Evolutionary conservation across 2,329 filamentous ascomycete species (phyloP).

Genomic region (Colletotrichum sp.): DNA sequence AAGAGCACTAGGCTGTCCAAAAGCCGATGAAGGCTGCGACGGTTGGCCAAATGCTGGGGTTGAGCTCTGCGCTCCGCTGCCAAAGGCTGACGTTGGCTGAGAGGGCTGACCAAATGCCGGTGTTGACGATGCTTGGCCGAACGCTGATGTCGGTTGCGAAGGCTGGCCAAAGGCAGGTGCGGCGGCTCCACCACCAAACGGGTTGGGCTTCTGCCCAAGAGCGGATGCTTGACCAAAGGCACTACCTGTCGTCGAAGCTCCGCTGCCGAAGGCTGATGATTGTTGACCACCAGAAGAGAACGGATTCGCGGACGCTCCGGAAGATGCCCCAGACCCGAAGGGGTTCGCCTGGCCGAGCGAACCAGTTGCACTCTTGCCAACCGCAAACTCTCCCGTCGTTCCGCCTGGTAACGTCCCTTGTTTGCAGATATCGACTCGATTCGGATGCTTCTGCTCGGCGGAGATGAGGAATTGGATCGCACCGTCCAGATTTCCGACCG

Average conservation of each 20-base stretch:
- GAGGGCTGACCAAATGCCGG: slow-evolving; percentile 32
- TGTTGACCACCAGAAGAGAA: slow-evolving; percentile 8
- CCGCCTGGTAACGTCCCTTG: slow-evolving; percentile 46
- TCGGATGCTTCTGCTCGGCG: slow-evolving; percentile 74
- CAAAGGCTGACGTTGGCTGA: slow-evolving; percentile 32
- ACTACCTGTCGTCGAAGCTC: slow-evolving; percentile 23
- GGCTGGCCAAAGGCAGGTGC: slow-evolving; percentile 45
- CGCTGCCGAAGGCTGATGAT: slow-evolving; percentile 4
- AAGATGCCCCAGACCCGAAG: slow-evolving; percentile 33
- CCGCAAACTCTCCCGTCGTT: slow-evolving; percentile 49
- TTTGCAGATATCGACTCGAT: slow-evolving; percentile 70
- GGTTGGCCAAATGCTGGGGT: slow-evolving; percentile 42
- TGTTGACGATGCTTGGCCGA: slow-evolving; percentile 39
- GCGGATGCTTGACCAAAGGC: slow-evolving; percentile 51
- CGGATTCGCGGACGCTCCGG: slow-evolving; percentile 12
- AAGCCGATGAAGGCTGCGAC: slow-evolving; percentile 33
- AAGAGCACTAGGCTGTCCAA: slow-evolving; percentile 33
- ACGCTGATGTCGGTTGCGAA: slow-evolving; percentile 34
- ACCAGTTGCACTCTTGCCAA: slow-evolving; percentile 34
- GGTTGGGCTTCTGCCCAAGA: slow-evolving; percentile 30
- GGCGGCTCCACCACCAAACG: slow-evolving; percentile 26
- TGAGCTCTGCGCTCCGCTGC: slow-evolving; percentile 38
- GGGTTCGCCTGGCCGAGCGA: slow-evolving; percentile 37
- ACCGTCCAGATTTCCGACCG: slow-evolving; percentile 71
- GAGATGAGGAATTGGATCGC: slow-evolving; percentile 74